Conservation (phyloP, 2,329 filamentous ascomycete genomes). For the Fusarium penzigii region DNA sequence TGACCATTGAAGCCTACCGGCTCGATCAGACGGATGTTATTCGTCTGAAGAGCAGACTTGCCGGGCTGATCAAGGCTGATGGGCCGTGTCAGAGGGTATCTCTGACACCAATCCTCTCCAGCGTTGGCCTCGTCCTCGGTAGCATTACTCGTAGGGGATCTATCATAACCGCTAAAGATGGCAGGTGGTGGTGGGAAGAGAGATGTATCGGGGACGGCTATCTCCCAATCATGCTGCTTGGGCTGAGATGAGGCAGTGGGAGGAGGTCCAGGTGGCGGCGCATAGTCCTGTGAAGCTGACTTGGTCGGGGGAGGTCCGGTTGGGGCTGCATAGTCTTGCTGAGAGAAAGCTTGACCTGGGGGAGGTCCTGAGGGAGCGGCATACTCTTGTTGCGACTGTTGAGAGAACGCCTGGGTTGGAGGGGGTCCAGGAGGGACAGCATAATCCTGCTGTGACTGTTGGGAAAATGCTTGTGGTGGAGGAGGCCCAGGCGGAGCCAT, state of each 20-base stretch:
- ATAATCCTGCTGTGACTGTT: constrained; percentile 20
- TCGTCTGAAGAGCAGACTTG: constrained; percentile 47
- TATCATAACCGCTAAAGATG: constrained; percentile 63
- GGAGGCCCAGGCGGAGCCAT: background rate
- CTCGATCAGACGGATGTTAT: constrained; percentile 56
- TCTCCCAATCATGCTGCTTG: constrained; percentile 66
- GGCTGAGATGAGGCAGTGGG: constrained; percentile 26
- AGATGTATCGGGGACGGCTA: constrained; percentile 70
- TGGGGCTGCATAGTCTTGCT: constrained; percentile 12
- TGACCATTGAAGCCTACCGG: constrained; percentile 50
- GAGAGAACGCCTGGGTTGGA: constrained; percentile 18
- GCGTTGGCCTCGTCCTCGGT: constrained; percentile 62
- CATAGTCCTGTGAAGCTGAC: constrained; percentile 20
- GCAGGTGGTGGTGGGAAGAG: constrained; percentile 72
- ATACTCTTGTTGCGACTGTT: constrained; percentile 12
- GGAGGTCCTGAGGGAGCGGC: constrained; percentile 35
- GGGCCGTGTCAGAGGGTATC: constrained; percentile 59
- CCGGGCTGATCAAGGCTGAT: constrained; percentile 49
- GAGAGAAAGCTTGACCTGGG: constrained; percentile 21
- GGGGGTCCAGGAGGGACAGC: constrained; percentile 33
- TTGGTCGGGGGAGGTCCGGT: constrained; percentile 10
- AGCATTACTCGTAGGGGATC: constrained; percentile 70
- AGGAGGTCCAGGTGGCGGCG: constrained; percentile 38
- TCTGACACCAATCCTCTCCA: constrained; percentile 65
- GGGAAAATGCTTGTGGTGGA: background rate